These are phyloP conservation scores for Tetrahymena elliotti DNA, from an alignment of 73 alveolate genomes.

Conservation along the genomic window DNA sequence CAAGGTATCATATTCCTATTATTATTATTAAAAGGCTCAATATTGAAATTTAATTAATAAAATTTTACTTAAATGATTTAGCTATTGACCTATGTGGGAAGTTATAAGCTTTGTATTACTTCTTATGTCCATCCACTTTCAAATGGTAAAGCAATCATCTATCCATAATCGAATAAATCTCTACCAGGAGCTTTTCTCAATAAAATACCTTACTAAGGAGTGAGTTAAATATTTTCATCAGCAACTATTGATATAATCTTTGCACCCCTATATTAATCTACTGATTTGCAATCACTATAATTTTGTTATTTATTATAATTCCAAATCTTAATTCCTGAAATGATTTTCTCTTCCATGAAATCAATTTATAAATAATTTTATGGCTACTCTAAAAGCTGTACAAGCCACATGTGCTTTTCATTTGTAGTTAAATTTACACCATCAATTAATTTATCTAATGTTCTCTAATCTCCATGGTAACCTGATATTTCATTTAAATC, in stretches of 20 bases:
- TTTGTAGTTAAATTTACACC: constrained; percentile 51
- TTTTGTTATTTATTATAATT: constrained; percentile 59
- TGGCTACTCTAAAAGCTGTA: constrained; percentile 59
- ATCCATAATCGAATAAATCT: constrained; percentile 48
- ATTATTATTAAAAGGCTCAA: not conserved
- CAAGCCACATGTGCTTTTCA: constrained; percentile 76
- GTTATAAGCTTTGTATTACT: not conserved
- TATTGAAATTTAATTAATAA: not conserved
- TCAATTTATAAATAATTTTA: constrained; percentile 41
- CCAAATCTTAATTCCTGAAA: constrained; percentile 57
- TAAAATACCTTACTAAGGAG: constrained; percentile 48
- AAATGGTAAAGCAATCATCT: constrained; percentile 50
- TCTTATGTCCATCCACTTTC: constrained; percentile 43
- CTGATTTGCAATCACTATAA: constrained; percentile 1
- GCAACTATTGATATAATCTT: constrained; percentile 32
- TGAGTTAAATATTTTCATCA: constrained; percentile 48
- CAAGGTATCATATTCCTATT: constrained; percentile 56
- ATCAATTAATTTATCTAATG: constrained; percentile 60
- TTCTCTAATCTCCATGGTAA: constrained; percentile 62
- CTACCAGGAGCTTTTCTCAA: constrained; percentile 70
- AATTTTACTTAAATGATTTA: not conserved
- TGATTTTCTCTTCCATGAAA: constrained; percentile 26
- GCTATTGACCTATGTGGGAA: not conserved
- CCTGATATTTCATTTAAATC: constrained; percentile 59
- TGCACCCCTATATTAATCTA: constrained; percentile 72